phyloP scores from a whole-genome alignment of 2,329 filamentous ascomycete species.

The Apiospora marii region DNA sequence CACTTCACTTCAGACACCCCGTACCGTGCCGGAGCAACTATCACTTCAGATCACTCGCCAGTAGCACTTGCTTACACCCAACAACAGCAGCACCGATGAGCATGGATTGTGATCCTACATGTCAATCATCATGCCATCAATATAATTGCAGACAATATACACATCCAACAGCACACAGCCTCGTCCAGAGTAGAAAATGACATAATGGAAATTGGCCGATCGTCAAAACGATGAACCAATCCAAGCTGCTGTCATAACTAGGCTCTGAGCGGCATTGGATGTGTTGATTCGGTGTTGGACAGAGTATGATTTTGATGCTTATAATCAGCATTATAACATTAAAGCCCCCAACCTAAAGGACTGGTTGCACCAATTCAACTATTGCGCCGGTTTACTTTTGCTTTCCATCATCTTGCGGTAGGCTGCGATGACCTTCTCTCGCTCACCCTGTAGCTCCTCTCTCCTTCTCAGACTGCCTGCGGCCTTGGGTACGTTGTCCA shows the following conservation, averaged over 20 bases:
- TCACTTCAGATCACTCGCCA: neutral
- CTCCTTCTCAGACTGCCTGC: slow-evolving; percentile 75
- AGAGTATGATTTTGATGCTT: neutral
- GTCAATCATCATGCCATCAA: neutral
- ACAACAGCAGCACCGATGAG: neutral
- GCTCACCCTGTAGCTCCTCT: slow-evolving; percentile 75
- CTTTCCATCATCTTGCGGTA: slow-evolving; percentile 76
- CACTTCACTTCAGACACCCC: neutral
- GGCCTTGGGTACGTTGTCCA: slow-evolving; percentile 72
- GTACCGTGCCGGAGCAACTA: too few species aligned
- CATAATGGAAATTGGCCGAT: neutral
- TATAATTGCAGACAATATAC: neutral
- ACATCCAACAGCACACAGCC: neutral
- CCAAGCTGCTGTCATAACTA: neutral
- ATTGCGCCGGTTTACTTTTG: slow-evolving; percentile 38
- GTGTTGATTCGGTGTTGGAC: neutral
- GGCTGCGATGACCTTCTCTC: slow-evolving; percentile 74
- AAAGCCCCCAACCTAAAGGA: neutral
- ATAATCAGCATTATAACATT: neutral
- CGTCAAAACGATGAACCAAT: neutral
- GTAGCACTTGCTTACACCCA: neutral
- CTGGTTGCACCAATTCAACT: neutral
- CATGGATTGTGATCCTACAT: neutral
- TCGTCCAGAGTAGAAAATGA: neutral
- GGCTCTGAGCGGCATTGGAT: neutral